Conservation (phyloP, 345 rosid species). For the Rhodomyrtus tomentosa region DNA sequence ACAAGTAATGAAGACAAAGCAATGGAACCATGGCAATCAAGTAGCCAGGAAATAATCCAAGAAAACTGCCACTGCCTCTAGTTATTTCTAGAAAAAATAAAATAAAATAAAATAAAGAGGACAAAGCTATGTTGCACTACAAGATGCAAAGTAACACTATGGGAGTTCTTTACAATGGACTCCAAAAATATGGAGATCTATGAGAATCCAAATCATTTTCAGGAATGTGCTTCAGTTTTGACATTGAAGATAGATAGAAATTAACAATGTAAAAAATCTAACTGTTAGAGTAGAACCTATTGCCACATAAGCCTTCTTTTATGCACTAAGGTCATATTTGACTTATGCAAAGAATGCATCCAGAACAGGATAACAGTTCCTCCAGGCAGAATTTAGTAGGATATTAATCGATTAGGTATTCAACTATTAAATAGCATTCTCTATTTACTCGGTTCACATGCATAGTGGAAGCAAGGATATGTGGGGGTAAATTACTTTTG, state of each 20-base stretch:
- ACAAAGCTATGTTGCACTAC: background rate
- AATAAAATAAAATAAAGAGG: background rate
- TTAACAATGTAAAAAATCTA: background rate
- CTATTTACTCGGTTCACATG: background rate
- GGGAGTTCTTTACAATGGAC: background rate
- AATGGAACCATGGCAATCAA: background rate
- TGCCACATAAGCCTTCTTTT: background rate
- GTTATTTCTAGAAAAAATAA: background rate
- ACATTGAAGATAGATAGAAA: background rate
- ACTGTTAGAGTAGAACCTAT: background rate
- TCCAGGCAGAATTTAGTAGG: background rate
- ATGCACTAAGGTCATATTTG: background rate
- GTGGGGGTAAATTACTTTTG: background rate
- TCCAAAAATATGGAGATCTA: background rate
- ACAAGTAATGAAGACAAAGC: background rate
- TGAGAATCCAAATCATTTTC: background rate
- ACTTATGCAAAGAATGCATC: background rate
- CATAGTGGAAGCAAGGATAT: background rate
- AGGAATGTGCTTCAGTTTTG: background rate
- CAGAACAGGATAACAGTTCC: background rate
- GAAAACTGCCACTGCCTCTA: background rate
- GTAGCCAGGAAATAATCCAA: background rate
- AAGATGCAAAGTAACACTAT: background rate
- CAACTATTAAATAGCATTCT: background rate
- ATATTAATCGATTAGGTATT: background rate